phyloP scores from a whole-genome alignment of 495 filamentous ascomycete species.

The Talaromyces trachyspermus region DNA sequence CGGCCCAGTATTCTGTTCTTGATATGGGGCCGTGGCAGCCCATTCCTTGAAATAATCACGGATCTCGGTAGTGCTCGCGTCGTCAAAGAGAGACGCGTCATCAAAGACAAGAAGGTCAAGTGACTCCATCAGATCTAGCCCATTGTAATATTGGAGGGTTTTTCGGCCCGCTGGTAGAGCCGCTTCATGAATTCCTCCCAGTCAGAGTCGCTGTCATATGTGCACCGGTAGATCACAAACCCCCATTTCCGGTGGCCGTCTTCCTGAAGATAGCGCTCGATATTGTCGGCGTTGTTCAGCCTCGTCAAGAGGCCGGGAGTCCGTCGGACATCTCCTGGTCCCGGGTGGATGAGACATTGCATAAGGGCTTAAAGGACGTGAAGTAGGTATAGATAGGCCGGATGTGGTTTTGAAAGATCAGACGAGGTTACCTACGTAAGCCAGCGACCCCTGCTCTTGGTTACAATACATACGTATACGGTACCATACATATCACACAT shows the following conservation, averaged over 20 bases:
- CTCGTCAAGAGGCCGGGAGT: too few relatives aligned
- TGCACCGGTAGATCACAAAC: constrained; percentile 27
- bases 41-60: constrained; percentile 24
- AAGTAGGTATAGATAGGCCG: too few relatives aligned
- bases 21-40: constrained; percentile 12
- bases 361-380: too few relatives aligned
- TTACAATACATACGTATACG: too few relatives aligned
- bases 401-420: too few relatives aligned
- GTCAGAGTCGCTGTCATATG: constrained; percentile 21
- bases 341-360: too few relatives aligned
- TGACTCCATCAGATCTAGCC: constrained; percentile 21
- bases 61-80: constrained; percentile 14
- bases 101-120: constrained; percentile 23
- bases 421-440: too few relatives aligned
- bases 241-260: constrained; percentile 19
- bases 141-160: constrained; percentile 15
- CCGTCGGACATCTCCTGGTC: too few relatives aligned
- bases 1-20: constrained; percentile 11
- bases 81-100: constrained; percentile 20
- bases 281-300: constrained; percentile 17
- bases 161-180: constrained; percentile 10
- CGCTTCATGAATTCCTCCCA: constrained; percentile 22
- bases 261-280: constrained; percentile 16
- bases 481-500: too few relatives aligned
- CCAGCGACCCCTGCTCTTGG: too few relatives aligned